Base-by-base conservation (phyloP, 805 yeast genomes). In the Candida ortonii region DNA sequence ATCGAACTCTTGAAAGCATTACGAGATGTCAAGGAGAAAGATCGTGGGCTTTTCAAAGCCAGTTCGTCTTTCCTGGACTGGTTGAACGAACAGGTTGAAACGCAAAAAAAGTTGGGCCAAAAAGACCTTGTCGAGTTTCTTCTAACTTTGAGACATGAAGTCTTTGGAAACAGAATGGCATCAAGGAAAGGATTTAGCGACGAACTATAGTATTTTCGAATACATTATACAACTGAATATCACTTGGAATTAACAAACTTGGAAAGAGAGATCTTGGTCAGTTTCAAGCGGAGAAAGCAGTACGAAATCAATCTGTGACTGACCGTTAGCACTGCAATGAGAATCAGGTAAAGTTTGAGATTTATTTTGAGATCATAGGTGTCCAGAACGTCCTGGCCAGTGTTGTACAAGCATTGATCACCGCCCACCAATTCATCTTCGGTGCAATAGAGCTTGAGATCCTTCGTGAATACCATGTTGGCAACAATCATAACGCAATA, bases 131-230 rank as follows among this genome's bases (percentile, higher is more conserved):
- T 49, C 38, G 60, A 43, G 43, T 64, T 43, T 15, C 33, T 62
- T 12, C 38, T 52, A 3, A 38, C 27, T 3, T 26, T 56, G 11
- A 71, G 94, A 49, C 90, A 85, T 53, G 53, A 61, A 15, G 74
- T 80, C 1, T 86, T 86, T 61, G 96, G 95, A 2, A 86, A 86
- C 49, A 85, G 84, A 13, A 65, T 73, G 51, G 94, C 82, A 0
- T 57, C 71, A 37, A 68, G 93, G 41, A 82, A 81, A 52, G 78
- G 73, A 6, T 58, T 68, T 26, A 66, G 66, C 12, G 83, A 76
- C 54, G 79, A 73, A 39, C 48, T 72, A 15, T 72, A 57, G 35
- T 12, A 19, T 3, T 28, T 15, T 25, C 13, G 8, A 18, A 28
- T 9, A 13, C 19, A 13, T 27, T 16, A 5, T 24, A 8, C 8